A percentile compares a stretch with the other conserved stretches of the same genome.
These are phyloP conservation scores for Ophiosphaerella herpotricha DNA, from an alignment of 2,329 filamentous ascomycete species.

Conservation along the genomic window DNA sequence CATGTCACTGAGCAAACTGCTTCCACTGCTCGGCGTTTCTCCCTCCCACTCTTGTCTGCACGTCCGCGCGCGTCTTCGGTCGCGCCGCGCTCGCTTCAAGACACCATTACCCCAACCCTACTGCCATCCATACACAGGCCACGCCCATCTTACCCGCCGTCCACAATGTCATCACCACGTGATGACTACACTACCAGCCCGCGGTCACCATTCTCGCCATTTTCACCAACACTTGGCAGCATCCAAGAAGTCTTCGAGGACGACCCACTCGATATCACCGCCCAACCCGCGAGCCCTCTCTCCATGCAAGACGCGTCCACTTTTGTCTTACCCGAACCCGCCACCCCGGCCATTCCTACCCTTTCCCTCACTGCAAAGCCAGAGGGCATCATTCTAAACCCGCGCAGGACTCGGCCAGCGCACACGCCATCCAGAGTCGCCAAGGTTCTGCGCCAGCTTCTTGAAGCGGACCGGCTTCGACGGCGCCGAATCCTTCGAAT, in stretches of 20 bases:
- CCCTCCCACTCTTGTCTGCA: conserved; percentile 20
- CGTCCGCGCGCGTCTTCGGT: conserved; percentile 20
- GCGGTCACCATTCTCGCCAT: conserved; percentile 15
- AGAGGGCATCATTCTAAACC: conserved; percentile 26
- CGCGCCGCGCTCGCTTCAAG: conserved; percentile 18
- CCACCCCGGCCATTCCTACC: conserved; percentile 19
- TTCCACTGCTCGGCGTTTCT: conserved; percentile 18
- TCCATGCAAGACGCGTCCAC: conserved; percentile 19
- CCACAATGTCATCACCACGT: conserved; percentile 19
- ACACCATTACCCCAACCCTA: neutral
- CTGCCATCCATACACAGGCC: conserved; percentile 10
- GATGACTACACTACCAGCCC: conserved; percentile 16
- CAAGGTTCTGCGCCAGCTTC: conserved; percentile 25
- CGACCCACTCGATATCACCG: conserved; percentile 17
- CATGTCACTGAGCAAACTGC: conserved; percentile 16
- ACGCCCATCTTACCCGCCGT: neutral
- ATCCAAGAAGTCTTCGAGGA: conserved; percentile 32
- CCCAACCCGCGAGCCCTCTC: conserved; percentile 16
- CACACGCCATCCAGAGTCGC: conserved; percentile 9
- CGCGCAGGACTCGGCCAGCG: conserved; percentile 14
- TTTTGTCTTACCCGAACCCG: conserved; percentile 26
- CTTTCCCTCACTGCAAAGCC: conserved; percentile 22
- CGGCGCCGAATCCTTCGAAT: conserved; percentile 23
- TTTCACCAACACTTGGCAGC: conserved; percentile 31
- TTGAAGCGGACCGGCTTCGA: conserved; percentile 28